Evolutionary conservation across 805 yeast species (phyloP).

Genomic region (Wickerhamomyces strasburgensis): DNA sequence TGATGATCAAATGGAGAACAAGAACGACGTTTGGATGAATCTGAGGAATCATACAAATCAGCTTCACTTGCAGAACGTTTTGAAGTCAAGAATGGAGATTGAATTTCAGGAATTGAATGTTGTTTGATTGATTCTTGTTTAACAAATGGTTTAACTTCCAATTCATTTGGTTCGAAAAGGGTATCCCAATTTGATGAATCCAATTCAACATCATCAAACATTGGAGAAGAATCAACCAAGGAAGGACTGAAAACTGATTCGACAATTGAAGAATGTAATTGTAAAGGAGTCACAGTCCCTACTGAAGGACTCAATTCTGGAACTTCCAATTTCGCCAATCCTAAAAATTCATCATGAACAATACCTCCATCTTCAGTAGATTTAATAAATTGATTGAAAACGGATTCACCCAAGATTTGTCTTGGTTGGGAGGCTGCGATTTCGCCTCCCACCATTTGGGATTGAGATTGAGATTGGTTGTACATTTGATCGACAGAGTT

Average conservation of each 20-base stretch:
- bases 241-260: constrained; percentile 42
- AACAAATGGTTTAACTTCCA: constrained; percentile 20
- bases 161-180: constrained; percentile 41
- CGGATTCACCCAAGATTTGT: constrained; percentile 27
- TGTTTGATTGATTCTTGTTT: constrained; percentile 17
- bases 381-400: constrained; percentile 23
- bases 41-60: constrained; percentile 15
- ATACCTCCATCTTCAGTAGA: constrained; percentile 10
- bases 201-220: constrained; percentile 40
- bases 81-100: constrained; percentile 9
- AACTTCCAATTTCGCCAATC: constrained; percentile 19
- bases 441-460: constrained; percentile 3
- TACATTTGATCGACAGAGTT: constrained; percentile 15
- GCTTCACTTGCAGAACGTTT: constrained; percentile 24
- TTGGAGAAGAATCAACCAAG: constrained; percentile 53
- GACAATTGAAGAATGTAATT: constrained; percentile 59
- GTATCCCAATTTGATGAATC: constrained; percentile 56
- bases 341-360: constrained; percentile 15
- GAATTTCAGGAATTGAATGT: constrained; percentile 1
- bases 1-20: constrained; percentile 8
- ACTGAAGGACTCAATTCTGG: constrained; percentile 25
- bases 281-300: constrained; percentile 42
- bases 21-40: constrained; percentile 12
- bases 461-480: constrained; percentile 7
- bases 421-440: constrained; percentile 20